These are phyloP conservation scores for Populus davidiana DNA, from an alignment of 345 rosid genomes.

Conservation along the genomic window DNA sequence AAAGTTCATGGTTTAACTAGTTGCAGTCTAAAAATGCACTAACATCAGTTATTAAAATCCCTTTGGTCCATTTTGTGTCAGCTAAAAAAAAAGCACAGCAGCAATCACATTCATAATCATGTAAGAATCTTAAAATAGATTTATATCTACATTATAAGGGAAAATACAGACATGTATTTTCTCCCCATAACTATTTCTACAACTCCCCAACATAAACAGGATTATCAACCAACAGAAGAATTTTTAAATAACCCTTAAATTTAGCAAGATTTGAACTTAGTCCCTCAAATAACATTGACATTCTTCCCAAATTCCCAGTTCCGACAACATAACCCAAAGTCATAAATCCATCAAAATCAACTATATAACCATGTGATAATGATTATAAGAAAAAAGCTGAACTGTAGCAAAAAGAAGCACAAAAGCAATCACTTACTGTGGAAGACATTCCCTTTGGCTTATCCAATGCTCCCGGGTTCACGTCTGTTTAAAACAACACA, in stretches of 20 bases:
- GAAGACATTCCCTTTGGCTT: slow-evolving; percentile 22
- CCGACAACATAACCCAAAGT: background rate
- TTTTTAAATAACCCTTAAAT: background rate
- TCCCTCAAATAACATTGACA: background rate
- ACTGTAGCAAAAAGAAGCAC: background rate
- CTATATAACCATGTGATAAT: background rate
- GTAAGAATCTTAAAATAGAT: background rate
- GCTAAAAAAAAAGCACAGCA: background rate
- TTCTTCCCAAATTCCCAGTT: background rate
- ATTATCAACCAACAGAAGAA: background rate
- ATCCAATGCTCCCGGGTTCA: slow-evolving; percentile 22
- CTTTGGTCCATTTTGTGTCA: background rate
- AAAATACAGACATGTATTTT: background rate
- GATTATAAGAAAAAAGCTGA: background rate
- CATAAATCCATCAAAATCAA: background rate
- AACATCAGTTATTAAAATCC: background rate
- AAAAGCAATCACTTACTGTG: slow-evolving; percentile 33
- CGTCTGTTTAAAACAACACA: slow-evolving; percentile 23
- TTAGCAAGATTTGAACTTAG: background rate
- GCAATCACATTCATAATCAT: background rate
- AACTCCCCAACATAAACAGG: background rate
- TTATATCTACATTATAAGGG: background rate
- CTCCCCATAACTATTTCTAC: background rate
- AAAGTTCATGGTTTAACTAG: background rate
- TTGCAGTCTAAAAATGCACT: background rate